A percentile compares a stretch with the other conserved stretches of the same genome.
Conservation (phyloP, 2,329 filamentous ascomycete species). For the Nemania abortiva region DNA sequence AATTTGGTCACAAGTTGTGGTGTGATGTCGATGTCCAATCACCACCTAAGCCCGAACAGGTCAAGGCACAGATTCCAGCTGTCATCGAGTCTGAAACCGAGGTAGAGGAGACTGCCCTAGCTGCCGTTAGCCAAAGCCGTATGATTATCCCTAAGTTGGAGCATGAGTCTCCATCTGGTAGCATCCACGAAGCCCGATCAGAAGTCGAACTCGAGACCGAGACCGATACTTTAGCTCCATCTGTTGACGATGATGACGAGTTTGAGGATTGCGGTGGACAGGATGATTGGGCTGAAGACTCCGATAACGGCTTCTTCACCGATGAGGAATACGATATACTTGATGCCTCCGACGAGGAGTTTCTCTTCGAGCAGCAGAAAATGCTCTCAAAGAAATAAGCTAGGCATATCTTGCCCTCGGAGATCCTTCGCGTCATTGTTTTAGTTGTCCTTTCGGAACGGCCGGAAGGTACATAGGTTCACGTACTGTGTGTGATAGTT, state of each 20-base stretch:
- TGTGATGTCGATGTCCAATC: slow-evolving; percentile 83
- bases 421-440: slow-evolving; percentile 6
- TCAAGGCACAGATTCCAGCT: slow-evolving; percentile 8
- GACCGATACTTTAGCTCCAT: slow-evolving; percentile 52
- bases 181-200: slow-evolving; percentile 76
- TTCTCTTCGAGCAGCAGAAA: slow-evolving; percentile 67
- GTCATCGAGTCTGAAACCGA: slow-evolving; percentile 32
- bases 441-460: slow-evolving; percentile 13
- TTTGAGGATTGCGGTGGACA: slow-evolving; percentile 66
- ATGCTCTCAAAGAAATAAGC: slow-evolving; percentile 48
- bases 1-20: slow-evolving; percentile 95
- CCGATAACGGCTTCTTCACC: slow-evolving; percentile 85
- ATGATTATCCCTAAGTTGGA: slow-evolving; percentile 99
- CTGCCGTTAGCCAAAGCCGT: slow-evolving; percentile 62
- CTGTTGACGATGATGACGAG: slow-evolving; percentile 60
- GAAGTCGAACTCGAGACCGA: slow-evolving; percentile 64
- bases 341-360: slow-evolving; percentile 93
- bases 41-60: slow-evolving; percentile 51
- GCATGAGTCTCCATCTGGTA: slow-evolving; percentile 88
- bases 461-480: slow-evolving; percentile 16
- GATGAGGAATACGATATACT: slow-evolving; percentile 99
- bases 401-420: background rate
- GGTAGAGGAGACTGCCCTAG: slow-evolving; percentile 35
- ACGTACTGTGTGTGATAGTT: slow-evolving; percentile 30
- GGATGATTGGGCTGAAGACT: slow-evolving; percentile 73